Evolutionary conservation across 2,329 filamentous ascomycete genomes (phyloP).

Genomic region (Penicillium sp.): DNA sequence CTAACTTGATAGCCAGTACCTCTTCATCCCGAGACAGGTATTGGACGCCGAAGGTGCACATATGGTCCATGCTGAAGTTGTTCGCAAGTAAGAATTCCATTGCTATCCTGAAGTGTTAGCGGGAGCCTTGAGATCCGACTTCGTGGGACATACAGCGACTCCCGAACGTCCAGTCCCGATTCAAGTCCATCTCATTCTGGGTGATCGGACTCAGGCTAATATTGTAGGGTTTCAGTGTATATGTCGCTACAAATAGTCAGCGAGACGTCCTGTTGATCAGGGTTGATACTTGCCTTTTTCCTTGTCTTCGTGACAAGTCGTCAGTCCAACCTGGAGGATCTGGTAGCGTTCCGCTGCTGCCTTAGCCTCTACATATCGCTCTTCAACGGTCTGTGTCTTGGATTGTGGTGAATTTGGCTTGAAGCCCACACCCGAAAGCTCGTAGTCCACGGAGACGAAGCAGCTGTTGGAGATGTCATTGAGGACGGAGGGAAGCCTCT

Average conservation of each 20-base stretch:
- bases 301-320: slow-evolving; percentile 57
- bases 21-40: slow-evolving; percentile 62
- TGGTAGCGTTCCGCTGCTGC: slow-evolving; percentile 60
- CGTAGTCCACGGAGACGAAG: slow-evolving; percentile 63
- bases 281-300: slow-evolving; percentile 28
- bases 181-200: slow-evolving; percentile 53
- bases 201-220: slow-evolving; percentile 58
- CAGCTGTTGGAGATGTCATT: slow-evolving; percentile 55
- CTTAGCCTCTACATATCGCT: slow-evolving; percentile 60
- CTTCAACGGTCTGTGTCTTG: slow-evolving; percentile 53
- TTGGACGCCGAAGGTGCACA: slow-evolving; percentile 56
- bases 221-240: slow-evolving; percentile 62
- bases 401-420: slow-evolving; percentile 37
- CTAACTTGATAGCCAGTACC: slow-evolving; percentile 44
- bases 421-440: slow-evolving; percentile 60
- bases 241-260: slow-evolving; percentile 40
- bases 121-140: neutral
- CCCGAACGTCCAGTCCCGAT: slow-evolving; percentile 58
- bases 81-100: slow-evolving; percentile 58
- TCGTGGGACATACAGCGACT: slow-evolving; percentile 46
- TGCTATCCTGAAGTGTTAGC: slow-evolving; percentile 37
- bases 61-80: slow-evolving; percentile 56
- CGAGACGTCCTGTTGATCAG: slow-evolving; percentile 34
- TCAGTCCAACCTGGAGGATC: slow-evolving; percentile 64
- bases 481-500: slow-evolving; percentile 54